Evolutionary conservation across 306 rosid genomes (phyloP).

Genomic region (Cucurbita pepo): DNA sequence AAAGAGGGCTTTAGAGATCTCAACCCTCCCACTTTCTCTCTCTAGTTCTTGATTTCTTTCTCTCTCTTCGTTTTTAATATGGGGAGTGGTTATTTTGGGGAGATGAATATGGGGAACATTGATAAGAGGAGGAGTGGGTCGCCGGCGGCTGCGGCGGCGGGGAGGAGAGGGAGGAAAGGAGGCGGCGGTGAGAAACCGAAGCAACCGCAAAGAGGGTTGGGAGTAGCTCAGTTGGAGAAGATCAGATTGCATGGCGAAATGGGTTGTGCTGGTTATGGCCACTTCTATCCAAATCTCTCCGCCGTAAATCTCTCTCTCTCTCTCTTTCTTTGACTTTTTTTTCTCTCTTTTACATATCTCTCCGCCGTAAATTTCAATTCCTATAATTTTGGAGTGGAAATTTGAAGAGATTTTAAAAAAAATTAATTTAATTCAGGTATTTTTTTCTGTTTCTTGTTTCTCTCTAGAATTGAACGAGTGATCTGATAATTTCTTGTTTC

Average conservation of each 20-base stretch:
- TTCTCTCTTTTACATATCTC: not conserved
- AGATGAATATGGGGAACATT: conserved; percentile 52
- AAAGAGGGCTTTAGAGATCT: conserved; percentile 44
- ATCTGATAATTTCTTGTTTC: not conserved
- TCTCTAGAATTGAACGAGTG: not conserved
- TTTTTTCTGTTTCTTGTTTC: too few relatives aligned
- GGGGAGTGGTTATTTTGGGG: conserved; percentile 76
- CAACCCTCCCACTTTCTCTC: conserved; percentile 1
- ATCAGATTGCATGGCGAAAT: conserved; percentile 91
- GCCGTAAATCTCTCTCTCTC: conserved; percentile 25
- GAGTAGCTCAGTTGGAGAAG: conserved; percentile 97
- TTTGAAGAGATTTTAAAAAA: not conserved
- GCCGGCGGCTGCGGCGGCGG: conserved; percentile 14
- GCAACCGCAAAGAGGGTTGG: conserved; percentile 97
- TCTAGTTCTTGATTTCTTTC: not conserved
- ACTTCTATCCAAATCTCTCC: conserved; percentile 34
- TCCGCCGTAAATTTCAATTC: not conserved
- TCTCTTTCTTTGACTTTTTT: not conserved
- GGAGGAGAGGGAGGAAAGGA: conserved; percentile 64
- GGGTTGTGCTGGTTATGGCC: conserved; percentile 14
- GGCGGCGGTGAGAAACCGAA: conserved; percentile 59
- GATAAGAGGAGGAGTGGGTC: conserved; percentile 31
- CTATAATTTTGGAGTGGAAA: not conserved
- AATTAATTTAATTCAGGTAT: too few relatives aligned
- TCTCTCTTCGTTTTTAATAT: conserved; percentile 8